phyloP scores from a whole-genome alignment of 257 asterid genomes.

The Linderniella brevidens region DNA sequence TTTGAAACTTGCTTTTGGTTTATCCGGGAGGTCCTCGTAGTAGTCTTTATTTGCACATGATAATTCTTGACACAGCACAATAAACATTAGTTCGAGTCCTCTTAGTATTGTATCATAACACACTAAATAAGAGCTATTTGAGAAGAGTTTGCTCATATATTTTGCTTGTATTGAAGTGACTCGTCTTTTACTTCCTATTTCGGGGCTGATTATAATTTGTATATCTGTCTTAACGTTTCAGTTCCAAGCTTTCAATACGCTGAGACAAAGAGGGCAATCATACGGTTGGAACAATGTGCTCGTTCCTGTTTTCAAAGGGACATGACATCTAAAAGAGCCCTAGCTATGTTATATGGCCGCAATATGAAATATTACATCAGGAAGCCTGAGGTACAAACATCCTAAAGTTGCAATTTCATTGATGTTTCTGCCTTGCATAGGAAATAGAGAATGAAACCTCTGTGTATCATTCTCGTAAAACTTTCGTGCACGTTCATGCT shows the following conservation, averaged over 20 bases:
- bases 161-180: background rate
- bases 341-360: slow-evolving; percentile 79
- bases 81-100: no score
- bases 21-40: no score
- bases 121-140: no score
- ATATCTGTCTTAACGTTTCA: slow-evolving; percentile 11
- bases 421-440: slow-evolving; percentile 1
- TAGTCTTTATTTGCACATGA: no score
- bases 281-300: slow-evolving; percentile 75
- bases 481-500: no score
- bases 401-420: slow-evolving; percentile 3
- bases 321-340: slow-evolving; percentile 59
- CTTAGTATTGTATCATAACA: no score
- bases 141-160: no score
- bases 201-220: slow-evolving; percentile 5
- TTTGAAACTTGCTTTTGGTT: no score
- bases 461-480: no score
- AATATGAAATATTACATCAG: slow-evolving; percentile 59
- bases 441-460: background rate
- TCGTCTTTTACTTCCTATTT: slow-evolving; percentile 7
- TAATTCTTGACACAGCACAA: no score
- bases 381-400: slow-evolving; percentile 52
- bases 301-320: slow-evolving; percentile 52
- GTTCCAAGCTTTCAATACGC: slow-evolving; percentile 54
- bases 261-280: slow-evolving; percentile 59